Evolutionary conservation across 306 rosid species (phyloP).

Genomic region (Adenanthera pavonina): DNA sequence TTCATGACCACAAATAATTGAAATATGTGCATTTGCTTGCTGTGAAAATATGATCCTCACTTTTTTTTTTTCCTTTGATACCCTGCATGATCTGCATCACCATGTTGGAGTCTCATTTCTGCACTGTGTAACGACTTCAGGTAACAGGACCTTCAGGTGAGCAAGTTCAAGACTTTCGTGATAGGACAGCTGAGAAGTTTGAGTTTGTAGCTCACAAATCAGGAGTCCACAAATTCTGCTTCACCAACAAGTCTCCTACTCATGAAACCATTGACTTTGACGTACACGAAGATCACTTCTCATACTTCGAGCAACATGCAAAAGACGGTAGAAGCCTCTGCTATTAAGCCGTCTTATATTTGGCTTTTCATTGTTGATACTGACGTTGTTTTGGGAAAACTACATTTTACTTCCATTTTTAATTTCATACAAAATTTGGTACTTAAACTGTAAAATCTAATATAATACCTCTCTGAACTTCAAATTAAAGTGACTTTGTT

Average conservation of each 20-base stretch:
- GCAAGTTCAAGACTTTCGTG: conserved; percentile 70
- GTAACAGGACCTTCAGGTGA: conserved; percentile 84
- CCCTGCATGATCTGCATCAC: not conserved
- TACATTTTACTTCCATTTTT: not conserved
- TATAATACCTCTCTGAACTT: not conserved
- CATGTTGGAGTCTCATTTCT: conserved; percentile 17
- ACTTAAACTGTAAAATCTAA: not conserved
- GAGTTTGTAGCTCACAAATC: conserved; percentile 64
- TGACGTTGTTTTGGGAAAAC: not conserved
- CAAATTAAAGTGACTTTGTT: not conserved
- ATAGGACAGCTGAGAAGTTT: conserved; percentile 59
- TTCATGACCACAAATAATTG: not conserved
- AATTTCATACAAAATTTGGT: not conserved
- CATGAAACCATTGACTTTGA: conserved; percentile 80
- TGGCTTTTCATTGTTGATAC: not conserved
- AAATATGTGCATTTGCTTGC: not conserved
- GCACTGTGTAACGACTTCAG: conserved; percentile 45
- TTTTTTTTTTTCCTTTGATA: not conserved
- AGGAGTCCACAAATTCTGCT: conserved; percentile 74
- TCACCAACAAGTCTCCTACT: conserved; percentile 78
- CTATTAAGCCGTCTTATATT: not conserved
- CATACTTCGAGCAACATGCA: conserved; percentile 79
- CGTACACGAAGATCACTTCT: conserved; percentile 80
- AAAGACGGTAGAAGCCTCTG: conserved; percentile 78
- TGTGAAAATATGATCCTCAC: not conserved